Conservation (phyloP, 2,329 filamentous ascomycete genomes). For the Sclerotinia minor region DNA sequence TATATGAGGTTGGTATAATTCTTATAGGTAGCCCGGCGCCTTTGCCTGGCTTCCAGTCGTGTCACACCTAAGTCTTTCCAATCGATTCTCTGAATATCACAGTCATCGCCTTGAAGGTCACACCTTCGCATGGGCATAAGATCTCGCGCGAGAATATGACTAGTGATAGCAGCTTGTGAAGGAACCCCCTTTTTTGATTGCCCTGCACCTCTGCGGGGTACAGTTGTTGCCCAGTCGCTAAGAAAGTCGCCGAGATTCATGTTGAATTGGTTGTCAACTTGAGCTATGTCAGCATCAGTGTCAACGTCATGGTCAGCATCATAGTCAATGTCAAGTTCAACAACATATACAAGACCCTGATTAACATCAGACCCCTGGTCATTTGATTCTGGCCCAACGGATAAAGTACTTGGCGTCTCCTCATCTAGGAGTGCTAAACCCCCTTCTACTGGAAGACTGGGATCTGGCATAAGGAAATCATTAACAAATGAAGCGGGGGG, state of each 20-base stretch:
- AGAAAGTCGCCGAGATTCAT: constrained; percentile 53
- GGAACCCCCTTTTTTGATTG: constrained; percentile 29
- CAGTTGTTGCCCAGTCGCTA: constrained; percentile 47
- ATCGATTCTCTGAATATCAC: constrained; percentile 60
- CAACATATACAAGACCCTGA: neutral
- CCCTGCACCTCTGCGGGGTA: constrained; percentile 18
- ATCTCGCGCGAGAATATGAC: constrained; percentile 29
- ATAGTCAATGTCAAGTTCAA: neutral
- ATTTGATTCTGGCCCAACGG: constrained; percentile 26
- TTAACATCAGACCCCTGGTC: constrained; percentile 17
- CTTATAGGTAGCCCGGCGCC: constrained; percentile 51
- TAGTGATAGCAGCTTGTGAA: constrained; percentile 27
- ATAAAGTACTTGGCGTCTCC: constrained; percentile 14
- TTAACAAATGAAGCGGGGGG: constrained; percentile 33
- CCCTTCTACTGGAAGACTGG: neutral
- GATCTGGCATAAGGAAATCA: neutral
- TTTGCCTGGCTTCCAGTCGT: constrained; percentile 50
- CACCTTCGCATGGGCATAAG: constrained; percentile 42
- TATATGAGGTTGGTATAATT: constrained; percentile 58
- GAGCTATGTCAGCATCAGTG: constrained; percentile 37
- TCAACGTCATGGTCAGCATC: neutral
- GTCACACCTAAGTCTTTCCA: constrained; percentile 56
- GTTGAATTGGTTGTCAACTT: constrained; percentile 47
- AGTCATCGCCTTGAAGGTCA: constrained; percentile 56
- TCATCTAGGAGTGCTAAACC: constrained; percentile 2